Evolutionary conservation across 805 yeast species (phyloP).

Genomic region (Kodamaea nitidulidarum): DNA sequence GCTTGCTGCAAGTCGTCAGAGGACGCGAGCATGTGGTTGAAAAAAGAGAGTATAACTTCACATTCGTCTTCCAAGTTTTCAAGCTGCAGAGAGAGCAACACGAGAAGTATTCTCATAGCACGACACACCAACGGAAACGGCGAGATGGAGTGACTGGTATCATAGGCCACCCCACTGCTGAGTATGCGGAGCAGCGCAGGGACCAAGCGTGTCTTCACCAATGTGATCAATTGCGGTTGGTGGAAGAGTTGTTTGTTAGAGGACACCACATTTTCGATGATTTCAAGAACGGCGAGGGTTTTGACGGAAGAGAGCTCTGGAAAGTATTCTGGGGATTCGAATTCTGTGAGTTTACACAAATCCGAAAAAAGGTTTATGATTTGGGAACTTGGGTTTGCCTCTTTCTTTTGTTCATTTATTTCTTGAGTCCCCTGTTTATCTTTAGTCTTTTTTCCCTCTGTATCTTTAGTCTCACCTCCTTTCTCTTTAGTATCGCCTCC

Average conservation of each 20-base stretch:
- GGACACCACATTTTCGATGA: conserved; percentile 72
- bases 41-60: conserved; percentile 71
- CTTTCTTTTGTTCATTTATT: conserved; percentile 13
- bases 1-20: conserved; percentile 69
- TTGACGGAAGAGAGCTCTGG: conserved; percentile 49
- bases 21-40: conserved; percentile 67
- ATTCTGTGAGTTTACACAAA: conserved; percentile 63
- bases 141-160: conserved; percentile 4
- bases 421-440: conserved; percentile 17
- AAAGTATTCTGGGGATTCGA: conserved; percentile 51
- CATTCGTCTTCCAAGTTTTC: conserved; percentile 65
- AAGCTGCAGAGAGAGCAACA: conserved; percentile 57
- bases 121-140: conserved; percentile 69
- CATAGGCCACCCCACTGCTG: conserved; percentile 1
- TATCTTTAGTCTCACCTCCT: not conserved
- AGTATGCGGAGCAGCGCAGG: conserved; percentile 73
- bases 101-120: conserved; percentile 64
- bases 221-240: conserved; percentile 61
- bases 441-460: not conserved
- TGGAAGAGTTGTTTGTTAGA: conserved; percentile 56
- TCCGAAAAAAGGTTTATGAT: conserved; percentile 69
- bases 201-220: conserved; percentile 64
- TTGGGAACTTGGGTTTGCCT: conserved; percentile 59
- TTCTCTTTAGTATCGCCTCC: conserved; percentile 28
- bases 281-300: conserved; percentile 68